Base-by-base conservation (phyloP, 2,329 filamentous ascomycete species). In the Diaporthe nobilis region DNA sequence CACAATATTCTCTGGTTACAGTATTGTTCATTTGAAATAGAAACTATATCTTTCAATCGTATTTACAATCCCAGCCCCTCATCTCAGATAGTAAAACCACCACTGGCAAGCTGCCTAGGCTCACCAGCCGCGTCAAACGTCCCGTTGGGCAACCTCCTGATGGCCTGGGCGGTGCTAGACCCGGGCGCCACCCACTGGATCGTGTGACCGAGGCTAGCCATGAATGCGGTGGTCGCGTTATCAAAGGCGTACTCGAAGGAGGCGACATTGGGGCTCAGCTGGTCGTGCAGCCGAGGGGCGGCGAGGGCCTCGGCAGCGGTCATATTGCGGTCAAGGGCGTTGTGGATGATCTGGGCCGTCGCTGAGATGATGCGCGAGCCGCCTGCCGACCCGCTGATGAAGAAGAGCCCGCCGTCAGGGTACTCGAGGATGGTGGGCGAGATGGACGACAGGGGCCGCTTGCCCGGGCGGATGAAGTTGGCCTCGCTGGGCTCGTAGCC, bases 361-460 rank as follows among this genome's bases (percentile, higher is more conserved):
- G 94, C 86, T 0, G 94, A 96, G 81, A 96, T 95, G 85, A 98
- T 98, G 39, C 94, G 90, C 28, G 92, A 94, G 4, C 95, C 95
- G 44, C 95, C 95, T 0, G 95, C 94, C 0, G 94, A 93, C 55
- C 95, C 95, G 10, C 94, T 89, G 73, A 91, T 86, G 74, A 94
- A 90, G 81, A 92, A 93, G 1, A 97, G 87, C 1, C 86, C 88
- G 25, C 91, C 90, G 79, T 93, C 89, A 3, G 89, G 85, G 25
- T 77, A 74, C 74, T 81, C 79, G 58, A 78, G 75, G 73, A 80
- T 78, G 20, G 92, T 89, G 0, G 94, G 94, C 0, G 92, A 90
- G 77, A 96, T 96, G 68, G 92, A 95, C 0, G 93, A 95, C 6
- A 97, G 86, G 0, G 95, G 94, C 0, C 95, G 89, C 85, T 97